Conservation (phyloP, 179 eudicot species). For the Vitellaria paradoxa region DNA sequence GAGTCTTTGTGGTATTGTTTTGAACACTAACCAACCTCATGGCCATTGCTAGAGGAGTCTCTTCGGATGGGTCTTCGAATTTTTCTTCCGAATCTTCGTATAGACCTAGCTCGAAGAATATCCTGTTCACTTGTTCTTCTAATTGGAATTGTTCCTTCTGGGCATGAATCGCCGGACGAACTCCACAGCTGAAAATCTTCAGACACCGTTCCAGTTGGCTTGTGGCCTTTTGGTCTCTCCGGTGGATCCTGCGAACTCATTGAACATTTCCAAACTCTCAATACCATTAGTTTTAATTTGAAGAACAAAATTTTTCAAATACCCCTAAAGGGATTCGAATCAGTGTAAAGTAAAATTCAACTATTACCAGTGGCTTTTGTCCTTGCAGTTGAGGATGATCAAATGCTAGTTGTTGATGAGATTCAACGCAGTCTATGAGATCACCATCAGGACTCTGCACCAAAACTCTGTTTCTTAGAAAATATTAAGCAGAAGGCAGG, state of each 20-base stretch:
- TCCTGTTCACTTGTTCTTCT: conserved; percentile 85
- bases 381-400: conserved; percentile 4
- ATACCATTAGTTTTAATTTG: neutral
- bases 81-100: conserved; percentile 60
- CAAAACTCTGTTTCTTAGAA: neutral
- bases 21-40: conserved; percentile 47
- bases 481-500: neutral
- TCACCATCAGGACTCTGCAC: neutral
- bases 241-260: conserved; percentile 57
- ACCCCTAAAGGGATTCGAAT: neutral
- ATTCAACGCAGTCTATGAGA: conserved; percentile 16
- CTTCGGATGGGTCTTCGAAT: conserved; percentile 43
- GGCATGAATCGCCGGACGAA: conserved; percentile 60
- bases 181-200: conserved; percentile 80
- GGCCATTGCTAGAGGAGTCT: conserved; percentile 56
- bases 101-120: conserved; percentile 47
- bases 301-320: neutral
- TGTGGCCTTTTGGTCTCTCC: conserved; percentile 61
- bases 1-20: neutral
- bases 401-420: conserved; percentile 24
- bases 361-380: neutral
- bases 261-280: neutral
- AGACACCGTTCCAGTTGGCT: conserved; percentile 16
- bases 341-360: neutral
- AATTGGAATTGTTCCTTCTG: conserved; percentile 76